phyloP scores from a whole-genome alignment of 2,329 filamentous ascomycete species.

The Claviceps quebecensis region DNA sequence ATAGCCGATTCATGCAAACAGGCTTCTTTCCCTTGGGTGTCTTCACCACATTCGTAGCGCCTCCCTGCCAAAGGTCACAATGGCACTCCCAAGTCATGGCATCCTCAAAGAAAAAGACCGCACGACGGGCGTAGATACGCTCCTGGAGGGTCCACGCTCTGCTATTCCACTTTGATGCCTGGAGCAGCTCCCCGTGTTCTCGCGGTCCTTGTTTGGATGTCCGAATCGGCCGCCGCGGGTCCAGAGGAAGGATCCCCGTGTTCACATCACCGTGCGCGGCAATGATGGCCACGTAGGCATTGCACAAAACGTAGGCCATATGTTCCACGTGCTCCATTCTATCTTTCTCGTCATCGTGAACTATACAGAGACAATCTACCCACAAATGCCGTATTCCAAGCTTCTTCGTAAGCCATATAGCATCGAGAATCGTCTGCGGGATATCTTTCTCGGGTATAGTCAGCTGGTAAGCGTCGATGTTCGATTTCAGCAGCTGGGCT shows the following conservation, averaged over 20 bases:
- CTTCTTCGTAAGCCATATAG: slow-evolving; percentile 29
- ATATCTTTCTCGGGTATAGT: slow-evolving; percentile 23
- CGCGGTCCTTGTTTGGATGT: slow-evolving; percentile 12
- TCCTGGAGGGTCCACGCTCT: slow-evolving; percentile 32
- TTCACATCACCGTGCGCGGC: slow-evolving; percentile 26
- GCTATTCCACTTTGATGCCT: slow-evolving; percentile 24
- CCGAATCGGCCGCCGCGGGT: slow-evolving; percentile 18
- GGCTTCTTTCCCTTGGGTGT: slow-evolving; percentile 17
- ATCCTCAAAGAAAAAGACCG: slow-evolving; percentile 30
- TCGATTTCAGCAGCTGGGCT: slow-evolving; percentile 21
- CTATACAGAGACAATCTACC: slow-evolving; percentile 32
- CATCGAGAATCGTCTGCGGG: slow-evolving; percentile 28
- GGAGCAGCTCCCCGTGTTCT: slow-evolving; percentile 25
- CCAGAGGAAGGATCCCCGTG: slow-evolving; percentile 23
- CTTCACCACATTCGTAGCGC: slow-evolving; percentile 17
- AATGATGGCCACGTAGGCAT: slow-evolving; percentile 30
- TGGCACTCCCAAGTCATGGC: slow-evolving; percentile 31
- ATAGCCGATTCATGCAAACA: slow-evolving; percentile 19
- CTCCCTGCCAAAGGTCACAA: slow-evolving; percentile 28
- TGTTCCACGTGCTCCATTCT: slow-evolving; percentile 25
- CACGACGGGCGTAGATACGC: slow-evolving; percentile 26
- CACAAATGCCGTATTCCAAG: slow-evolving; percentile 29
- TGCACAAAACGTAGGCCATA: slow-evolving; percentile 32
- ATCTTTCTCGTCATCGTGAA: slow-evolving; percentile 28
- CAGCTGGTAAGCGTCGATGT: slow-evolving; percentile 22